Evolutionary conservation across 2,329 filamentous ascomycete genomes (phyloP), one percentile per base, ranked within the genome.

Genomic region (Talaromyces sp.): DNA sequence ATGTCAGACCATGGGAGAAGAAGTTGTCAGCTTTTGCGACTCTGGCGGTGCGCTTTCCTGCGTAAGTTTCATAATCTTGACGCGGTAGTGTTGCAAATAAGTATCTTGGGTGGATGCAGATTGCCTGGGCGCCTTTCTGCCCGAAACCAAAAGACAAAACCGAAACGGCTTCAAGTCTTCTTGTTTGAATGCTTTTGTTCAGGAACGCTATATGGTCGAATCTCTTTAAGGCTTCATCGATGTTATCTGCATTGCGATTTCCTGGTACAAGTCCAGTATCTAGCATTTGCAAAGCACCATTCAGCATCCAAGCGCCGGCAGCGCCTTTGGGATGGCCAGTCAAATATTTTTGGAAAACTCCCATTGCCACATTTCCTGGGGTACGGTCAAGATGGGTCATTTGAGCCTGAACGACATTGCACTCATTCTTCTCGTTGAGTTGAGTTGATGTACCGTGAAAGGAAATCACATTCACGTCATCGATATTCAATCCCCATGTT

Each of bases 391-490:
- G 88, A 74, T 99, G 94, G 68, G 88, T 87, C 77, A 99, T 86
- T 79, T 99, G 94, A 75, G 97, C 87, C 82, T 93, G 96, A 69
- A 99, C 89, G 72, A 97, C 93, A 57, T 92, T 92, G n/a, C 93
- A 97, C 77, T 99, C 94, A 78, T 99, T 99, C 87, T 97, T 97
- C 82, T 99, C 94, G 77, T 99, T 99, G 67, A 94, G 93, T 73
- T 95, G 92, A 66, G 94, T 99, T 1, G 93, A 97, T 41, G 94
- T 99, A 70, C 94, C 94, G 81, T 99, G 94, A 90, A 97, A 97
- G 12, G 93, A 97, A 17, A 93, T 93, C 64, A 97, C 91, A 67
- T 84, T 89, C 32, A 99, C 86, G 70, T 99, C 94, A 70, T 97
- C 94, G 65, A 97, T 90, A 11, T 93, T 97, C 59, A 99, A 88